phyloP scores from a whole-genome alignment of 2,329 filamentous ascomycete species.

The Zymoseptoria pseudotritici region DNA sequence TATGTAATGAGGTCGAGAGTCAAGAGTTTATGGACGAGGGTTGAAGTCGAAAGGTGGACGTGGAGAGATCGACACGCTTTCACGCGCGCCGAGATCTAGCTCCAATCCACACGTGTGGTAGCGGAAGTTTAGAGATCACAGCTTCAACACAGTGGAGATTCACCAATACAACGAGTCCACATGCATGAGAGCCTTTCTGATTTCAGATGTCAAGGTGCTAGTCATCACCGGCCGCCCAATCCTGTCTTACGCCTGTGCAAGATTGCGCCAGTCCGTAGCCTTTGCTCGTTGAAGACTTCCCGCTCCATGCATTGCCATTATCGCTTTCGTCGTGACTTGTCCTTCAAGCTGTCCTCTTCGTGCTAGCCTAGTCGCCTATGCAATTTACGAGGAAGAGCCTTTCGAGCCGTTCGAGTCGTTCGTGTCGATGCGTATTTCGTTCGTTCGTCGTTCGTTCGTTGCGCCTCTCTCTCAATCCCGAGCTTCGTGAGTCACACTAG shows the following conservation, averaged over 20 bases:
- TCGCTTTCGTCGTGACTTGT: neutral
- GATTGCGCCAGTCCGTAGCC: neutral
- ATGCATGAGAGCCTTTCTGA: neutral
- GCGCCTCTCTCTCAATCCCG: neutral
- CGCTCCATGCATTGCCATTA: neutral
- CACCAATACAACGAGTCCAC: neutral
- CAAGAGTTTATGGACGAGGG: neutral
- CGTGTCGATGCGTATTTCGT: neutral
- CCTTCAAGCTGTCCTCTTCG: neutral
- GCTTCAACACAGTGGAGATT: no score
- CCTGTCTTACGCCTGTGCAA: neutral
- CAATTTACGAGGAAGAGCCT: neutral
- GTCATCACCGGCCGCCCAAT: neutral
- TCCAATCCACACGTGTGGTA: no score
- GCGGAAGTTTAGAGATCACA: no score
- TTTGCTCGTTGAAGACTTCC: neutral
- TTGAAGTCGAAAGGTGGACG: neutral
- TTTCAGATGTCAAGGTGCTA: neutral
- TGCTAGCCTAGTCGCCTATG: neutral
- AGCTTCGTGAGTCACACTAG: neutral
- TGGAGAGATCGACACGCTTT: neutral
- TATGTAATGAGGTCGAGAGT: neutral
- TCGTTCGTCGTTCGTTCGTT: neutral
- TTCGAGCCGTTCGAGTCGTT: neutral
- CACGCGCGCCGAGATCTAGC: neutral